Evolutionary conservation across 441 rosid species (phyloP), one percentile per base, ranked within the genome.

Genomic region (Theobroma grandiflorum): DNA sequence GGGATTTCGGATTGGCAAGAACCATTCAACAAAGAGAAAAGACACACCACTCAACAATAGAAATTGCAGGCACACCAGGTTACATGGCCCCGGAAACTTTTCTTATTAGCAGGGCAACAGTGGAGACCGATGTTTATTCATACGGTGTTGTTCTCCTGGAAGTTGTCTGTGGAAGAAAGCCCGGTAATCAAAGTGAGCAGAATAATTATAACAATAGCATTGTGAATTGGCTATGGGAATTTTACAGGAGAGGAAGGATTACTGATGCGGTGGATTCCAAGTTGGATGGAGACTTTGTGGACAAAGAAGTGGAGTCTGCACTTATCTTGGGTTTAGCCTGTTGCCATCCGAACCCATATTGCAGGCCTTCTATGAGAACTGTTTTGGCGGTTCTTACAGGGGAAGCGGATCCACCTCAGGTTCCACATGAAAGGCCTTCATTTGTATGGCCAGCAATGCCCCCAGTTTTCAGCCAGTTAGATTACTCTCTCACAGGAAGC

Each of bases 41-140:
- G 80, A 92, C 95, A 2, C 95, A 95, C 81, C 91, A 95, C 80
- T 88, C 94, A 0, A 93, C 96, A 0, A 85, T 85, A 12, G 94
- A 86, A 84, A 83, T 95, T 0, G 93, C 94, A 14, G 92, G 98
- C 61, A 93, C 98, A 18, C 89, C 86, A 0, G 94, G 94, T 1
- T 95, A 95, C 82, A 93, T 93, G 98, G 94, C 97, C 62, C 98
- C 98, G 0, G 94, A 92, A 89, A 86, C 86, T 65, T 83, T 92
- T 45, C 86, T 91, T 9, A 89, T 85, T 0, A 91, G 94, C 33
- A 83, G 91, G 79, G 94, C 92, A 5, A 93, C 94, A 0, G 77
- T 89, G 0, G 93, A 93, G 72, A 91, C 89, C 0, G 93, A 91
- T n/a, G 84, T 88, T 11, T 91, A 91, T 33, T 85, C 89, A 0